Evolutionary conservation across 306 rosid species (phyloP), one percentile per base, ranked within the genome.

Genomic region (Castanospermum australe): DNA sequence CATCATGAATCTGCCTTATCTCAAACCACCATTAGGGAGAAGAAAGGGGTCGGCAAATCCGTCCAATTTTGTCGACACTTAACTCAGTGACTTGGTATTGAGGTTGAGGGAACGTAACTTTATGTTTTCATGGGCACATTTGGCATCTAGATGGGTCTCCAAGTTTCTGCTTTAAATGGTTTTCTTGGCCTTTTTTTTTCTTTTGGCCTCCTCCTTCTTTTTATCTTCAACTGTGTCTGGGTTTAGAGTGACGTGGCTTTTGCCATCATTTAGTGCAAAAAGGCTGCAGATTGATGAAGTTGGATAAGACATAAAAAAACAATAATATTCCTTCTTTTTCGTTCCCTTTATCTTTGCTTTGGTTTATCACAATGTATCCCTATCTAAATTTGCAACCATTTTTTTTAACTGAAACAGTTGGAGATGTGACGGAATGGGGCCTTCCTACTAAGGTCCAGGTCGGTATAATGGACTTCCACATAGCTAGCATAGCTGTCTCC

Each of bases 401-500:
- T n/a, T 77, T 80, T 74, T 48, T 80, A 88, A 91, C 87, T 28
- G 93, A 88, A 90, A 86, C 86, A 83, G 91, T 89, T 88, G 79
- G 79, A 76, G 89, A 90, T 83, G 82, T 87, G 95, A 93, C 75
- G 57, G 64, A 76, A 55, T 69, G 92, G 91, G 91, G 12, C 87
- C 86, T 86, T 91, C 97, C 90, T 50, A 85, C 74, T 82, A 87
- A 82, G 87, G 83, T 86, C 97, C 91, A 85, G 79, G 82, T 91
- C 73, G 87, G 87, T 71, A 80, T 87, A 75, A 79, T 90, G 93
- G 85, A 73, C 24, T 81, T 89, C 92, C 92, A 88, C 86, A 86
- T 83, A 70, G 80, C 52, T 82, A 35, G 50, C 68, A 66, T 85
- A 84, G 30, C 61, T 90, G 71, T 77, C 79, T 0, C 7, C 66